These are phyloP conservation scores for Chaetothyriales sp. DNA, from an alignment of 2,329 filamentous ascomycete genomes.

Conservation along the genomic window DNA sequence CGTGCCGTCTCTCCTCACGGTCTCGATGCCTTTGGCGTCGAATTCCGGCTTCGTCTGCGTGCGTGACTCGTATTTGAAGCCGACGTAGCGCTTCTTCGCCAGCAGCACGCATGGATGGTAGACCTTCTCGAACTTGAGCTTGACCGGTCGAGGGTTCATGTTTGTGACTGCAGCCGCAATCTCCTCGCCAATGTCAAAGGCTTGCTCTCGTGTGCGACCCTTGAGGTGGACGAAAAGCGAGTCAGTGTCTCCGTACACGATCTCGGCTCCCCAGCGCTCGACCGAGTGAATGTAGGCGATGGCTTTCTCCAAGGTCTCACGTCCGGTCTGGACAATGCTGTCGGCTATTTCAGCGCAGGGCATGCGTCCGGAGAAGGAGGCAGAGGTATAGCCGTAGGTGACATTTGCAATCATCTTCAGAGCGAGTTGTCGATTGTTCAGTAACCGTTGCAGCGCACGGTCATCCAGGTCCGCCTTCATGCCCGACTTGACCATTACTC, in stretches of 20 bases:
- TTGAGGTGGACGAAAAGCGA: slow-evolving; percentile 84
- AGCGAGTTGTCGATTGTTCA: slow-evolving; percentile 88
- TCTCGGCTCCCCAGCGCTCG: slow-evolving; percentile 79
- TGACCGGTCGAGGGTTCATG: slow-evolving; percentile 80
- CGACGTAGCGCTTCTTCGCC: slow-evolving; percentile 95
- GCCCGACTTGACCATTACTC: slow-evolving; percentile 93
- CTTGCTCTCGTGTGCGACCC: slow-evolving; percentile 72
- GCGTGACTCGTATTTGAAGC: slow-evolving; percentile 82
- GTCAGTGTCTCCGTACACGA: slow-evolving; percentile 96
- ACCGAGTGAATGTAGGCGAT: slow-evolving; percentile 87
- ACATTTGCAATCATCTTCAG: slow-evolving; percentile 97
- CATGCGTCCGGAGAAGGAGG: slow-evolving; percentile 93
- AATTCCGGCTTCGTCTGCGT: slow-evolving; percentile 71
- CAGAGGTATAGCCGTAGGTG: slow-evolving; percentile 94
- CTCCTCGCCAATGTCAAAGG: slow-evolving; percentile 84
- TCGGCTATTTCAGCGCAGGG: slow-evolving; percentile 96
- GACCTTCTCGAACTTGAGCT: slow-evolving; percentile 97
- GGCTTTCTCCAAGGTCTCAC: slow-evolving; percentile 86
- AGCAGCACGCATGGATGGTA: slow-evolving; percentile 90
- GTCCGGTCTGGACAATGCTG: slow-evolving; percentile 90
- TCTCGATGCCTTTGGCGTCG: slow-evolving; percentile 97
- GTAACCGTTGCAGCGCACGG: slow-evolving; percentile 58
- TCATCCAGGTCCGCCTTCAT: slow-evolving; percentile 81
- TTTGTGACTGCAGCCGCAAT: slow-evolving; percentile 78
- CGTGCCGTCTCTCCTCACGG: slow-evolving; percentile 84